These are phyloP conservation scores for Aleurites moluccanus DNA, from an alignment of 441 rosid genomes.

Conservation along the genomic window DNA sequence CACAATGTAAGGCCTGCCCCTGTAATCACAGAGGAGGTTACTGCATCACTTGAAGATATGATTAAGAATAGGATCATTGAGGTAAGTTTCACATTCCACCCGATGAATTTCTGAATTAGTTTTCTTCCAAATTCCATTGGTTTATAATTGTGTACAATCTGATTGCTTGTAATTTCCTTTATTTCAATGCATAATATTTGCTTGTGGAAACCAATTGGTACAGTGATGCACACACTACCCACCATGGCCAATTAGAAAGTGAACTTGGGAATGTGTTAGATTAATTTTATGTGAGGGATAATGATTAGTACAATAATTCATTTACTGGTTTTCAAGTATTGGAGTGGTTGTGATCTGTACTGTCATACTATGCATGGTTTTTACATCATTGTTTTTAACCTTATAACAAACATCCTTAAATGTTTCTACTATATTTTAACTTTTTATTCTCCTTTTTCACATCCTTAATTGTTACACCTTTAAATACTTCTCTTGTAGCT, in stretches of 20 bases:
- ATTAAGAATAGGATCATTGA: conserved; percentile 70
- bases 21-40: conserved; percentile 90
- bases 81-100: conserved; percentile 39
- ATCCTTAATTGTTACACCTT: too few relatives aligned
- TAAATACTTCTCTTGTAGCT: too few relatives aligned
- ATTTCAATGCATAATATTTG: background rate
- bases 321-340: too few relatives aligned
- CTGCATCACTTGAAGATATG: conserved; percentile 84
- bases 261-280: background rate
- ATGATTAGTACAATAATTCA: background rate
- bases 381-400: too few relatives aligned
- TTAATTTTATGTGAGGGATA: background rate
- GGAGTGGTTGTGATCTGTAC: too few relatives aligned
- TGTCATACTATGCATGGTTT: too few relatives aligned
- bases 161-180: background rate
- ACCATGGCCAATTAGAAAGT: background rate
- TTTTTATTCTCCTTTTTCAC: too few relatives aligned
- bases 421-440: too few relatives aligned
- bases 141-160: background rate
- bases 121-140: background rate
- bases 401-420: too few relatives aligned
- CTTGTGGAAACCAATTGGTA: background rate
- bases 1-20: conserved; percentile 93
- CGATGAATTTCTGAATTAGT: conserved; percentile 15
- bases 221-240: too few relatives aligned